Conservation (phyloP, 2,329 filamentous ascomycete genomes). For the Aspergillus pseudoviridinutans region DNA sequence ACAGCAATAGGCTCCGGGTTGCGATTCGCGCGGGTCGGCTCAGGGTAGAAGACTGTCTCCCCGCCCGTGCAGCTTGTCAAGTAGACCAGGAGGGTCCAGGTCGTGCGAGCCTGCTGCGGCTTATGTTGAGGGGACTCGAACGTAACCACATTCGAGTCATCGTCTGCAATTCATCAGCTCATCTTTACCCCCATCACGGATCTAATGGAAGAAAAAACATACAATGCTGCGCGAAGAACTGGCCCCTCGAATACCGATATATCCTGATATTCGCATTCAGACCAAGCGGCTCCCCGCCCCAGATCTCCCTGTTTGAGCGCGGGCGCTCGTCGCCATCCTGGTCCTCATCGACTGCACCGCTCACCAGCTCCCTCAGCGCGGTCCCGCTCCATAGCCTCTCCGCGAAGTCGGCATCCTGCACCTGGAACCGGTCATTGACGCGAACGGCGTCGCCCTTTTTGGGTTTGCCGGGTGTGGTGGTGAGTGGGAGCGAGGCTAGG, state of each 20-base stretch:
- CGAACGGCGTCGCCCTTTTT: constrained; percentile 77
- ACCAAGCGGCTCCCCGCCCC: constrained; percentile 80
- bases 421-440: constrained; percentile 85
- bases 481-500: constrained; percentile 64
- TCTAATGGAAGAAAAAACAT: constrained; percentile 30
- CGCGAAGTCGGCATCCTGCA: constrained; percentile 72
- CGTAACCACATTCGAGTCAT: constrained; percentile 74
- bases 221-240: constrained; percentile 94
- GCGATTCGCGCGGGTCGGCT: constrained; percentile 45
- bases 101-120: constrained; percentile 61
- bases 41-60: constrained; percentile 87
- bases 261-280: constrained; percentile 85
- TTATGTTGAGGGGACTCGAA: constrained; percentile 48
- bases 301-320: constrained; percentile 44
- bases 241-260: constrained; percentile 79
- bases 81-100: constrained; percentile 88
- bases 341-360: constrained; percentile 32
- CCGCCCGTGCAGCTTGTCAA: constrained; percentile 80
- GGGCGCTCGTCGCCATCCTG: constrained; percentile 21
- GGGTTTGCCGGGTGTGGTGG: constrained; percentile 72
- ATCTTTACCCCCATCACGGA: not conserved
- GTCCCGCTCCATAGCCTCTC: constrained; percentile 72
- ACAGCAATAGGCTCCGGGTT: constrained; percentile 65
- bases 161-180: constrained; percentile 53
- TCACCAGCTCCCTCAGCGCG: constrained; percentile 61